Evolutionary conservation across 2,329 filamentous ascomycete genomes (phyloP).

Genomic region (Chaetoscypha palmicola): DNA sequence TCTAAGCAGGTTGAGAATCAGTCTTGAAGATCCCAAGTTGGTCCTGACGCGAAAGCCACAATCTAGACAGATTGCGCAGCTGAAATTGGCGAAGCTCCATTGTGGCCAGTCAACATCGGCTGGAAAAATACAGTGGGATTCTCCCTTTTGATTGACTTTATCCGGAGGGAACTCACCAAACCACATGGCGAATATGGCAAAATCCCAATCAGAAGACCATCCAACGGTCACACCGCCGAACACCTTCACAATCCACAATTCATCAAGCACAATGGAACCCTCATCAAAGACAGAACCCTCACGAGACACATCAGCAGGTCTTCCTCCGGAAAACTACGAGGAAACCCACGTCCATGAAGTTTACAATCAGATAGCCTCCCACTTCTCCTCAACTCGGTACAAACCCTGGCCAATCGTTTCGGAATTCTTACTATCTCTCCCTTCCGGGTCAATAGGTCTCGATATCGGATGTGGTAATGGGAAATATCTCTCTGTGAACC

Average conservation of each 20-base stretch:
- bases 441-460: constrained; percentile 69
- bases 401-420: constrained; percentile 91
- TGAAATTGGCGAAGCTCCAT: too few relatives aligned
- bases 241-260: background rate
- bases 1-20: too few relatives aligned
- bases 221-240: too few relatives aligned
- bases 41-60: too few relatives aligned
- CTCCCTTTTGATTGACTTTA: too few relatives aligned
- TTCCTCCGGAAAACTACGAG: constrained; percentile 57
- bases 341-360: constrained; percentile 81
- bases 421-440: constrained; percentile 60
- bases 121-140: too few relatives aligned
- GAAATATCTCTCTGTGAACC: constrained; percentile 83
- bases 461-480: constrained; percentile 97
- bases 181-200: too few relatives aligned
- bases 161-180: too few relatives aligned
- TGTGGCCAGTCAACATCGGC: too few relatives aligned
- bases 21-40: too few relatives aligned
- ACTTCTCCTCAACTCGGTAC: constrained; percentile 74
- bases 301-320: background rate
- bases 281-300: background rate
- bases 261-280: background rate
- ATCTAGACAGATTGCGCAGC: too few relatives aligned
- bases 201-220: too few relatives aligned
- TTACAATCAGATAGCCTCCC: constrained; percentile 79